These are phyloP conservation scores for Naganishia friedmannii DNA, from an alignment of 768 basidiomycete genomes.

Conservation along the genomic window DNA sequence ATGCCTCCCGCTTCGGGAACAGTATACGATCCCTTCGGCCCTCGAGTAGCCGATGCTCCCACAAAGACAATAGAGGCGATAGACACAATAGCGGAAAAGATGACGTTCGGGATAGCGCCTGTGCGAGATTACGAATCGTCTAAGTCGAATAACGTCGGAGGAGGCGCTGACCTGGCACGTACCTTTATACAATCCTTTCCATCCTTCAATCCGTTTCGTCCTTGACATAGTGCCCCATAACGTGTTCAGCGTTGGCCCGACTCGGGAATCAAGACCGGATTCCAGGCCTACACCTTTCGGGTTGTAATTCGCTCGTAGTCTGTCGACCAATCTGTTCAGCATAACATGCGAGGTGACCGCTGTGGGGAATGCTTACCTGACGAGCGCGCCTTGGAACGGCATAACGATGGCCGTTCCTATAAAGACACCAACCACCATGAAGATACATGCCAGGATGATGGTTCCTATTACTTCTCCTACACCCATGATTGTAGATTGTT, in stretches of 20 bases:
- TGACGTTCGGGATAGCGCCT: conserved; percentile 46
- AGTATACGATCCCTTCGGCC: conserved; percentile 48
- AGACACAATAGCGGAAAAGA: conserved; percentile 45
- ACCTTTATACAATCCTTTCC: conserved; percentile 51
- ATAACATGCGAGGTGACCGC: too few species aligned
- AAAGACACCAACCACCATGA: conserved; percentile 47
- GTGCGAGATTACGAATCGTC: neutral
- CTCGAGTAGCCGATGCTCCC: conserved; percentile 44
- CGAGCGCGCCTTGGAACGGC: conserved; percentile 51
- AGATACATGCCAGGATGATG: conserved; percentile 42
- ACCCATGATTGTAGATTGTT: neutral
- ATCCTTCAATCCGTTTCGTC: conserved; percentile 50
- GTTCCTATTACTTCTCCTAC: conserved; percentile 42
- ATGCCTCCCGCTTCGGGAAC: conserved; percentile 50
- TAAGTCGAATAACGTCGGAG: neutral
- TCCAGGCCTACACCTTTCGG: conserved; percentile 50
- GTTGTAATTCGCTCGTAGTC: conserved; percentile 50
- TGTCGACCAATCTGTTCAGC: neutral
- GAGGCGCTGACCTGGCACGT: conserved; percentile 2
- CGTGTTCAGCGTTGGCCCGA: conserved; percentile 49
- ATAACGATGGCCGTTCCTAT: conserved; percentile 46
- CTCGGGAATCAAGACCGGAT: conserved; percentile 44
- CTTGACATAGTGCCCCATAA: conserved; percentile 45
- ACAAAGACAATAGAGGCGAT: conserved; percentile 50
- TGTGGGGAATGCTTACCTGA: conserved; percentile 35